These are phyloP conservation scores for Botrytis byssoidea DNA, from an alignment of 2,329 filamentous ascomycete species.

Conservation along the genomic window DNA sequence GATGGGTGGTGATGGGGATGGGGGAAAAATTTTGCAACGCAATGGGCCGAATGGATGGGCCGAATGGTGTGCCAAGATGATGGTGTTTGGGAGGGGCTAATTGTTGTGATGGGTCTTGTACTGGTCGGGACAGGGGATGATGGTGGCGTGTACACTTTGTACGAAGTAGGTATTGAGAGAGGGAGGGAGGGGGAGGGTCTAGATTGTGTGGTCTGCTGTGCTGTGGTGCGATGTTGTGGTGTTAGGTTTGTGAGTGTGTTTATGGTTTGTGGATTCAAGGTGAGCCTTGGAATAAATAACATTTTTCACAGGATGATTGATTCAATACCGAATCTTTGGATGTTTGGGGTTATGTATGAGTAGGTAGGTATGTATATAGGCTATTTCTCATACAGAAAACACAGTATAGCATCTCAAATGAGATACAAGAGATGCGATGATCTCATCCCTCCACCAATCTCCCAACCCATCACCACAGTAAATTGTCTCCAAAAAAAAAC, in stretches of 20 bases:
- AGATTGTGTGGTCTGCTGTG: not conserved
- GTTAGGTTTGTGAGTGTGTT: not conserved
- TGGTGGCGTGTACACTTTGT: not conserved
- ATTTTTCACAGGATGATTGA: not conserved
- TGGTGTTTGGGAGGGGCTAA: not conserved
- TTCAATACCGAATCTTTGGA: not conserved
- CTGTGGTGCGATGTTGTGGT: not conserved
- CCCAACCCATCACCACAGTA: not conserved
- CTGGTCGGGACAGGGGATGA: not conserved
- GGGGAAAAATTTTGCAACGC: not conserved
- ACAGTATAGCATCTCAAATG: not conserved
- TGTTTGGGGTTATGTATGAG: fast-evolving
- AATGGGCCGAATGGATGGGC: not conserved
- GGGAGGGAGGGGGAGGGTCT: not conserved
- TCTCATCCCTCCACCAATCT: not conserved
- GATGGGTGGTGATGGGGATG: not conserved
- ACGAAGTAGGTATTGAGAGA: not conserved
- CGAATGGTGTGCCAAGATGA: not conserved
- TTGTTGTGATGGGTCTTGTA: not conserved
- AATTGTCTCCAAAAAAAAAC: not conserved
- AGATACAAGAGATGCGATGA: not conserved
- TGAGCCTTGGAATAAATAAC: not conserved
- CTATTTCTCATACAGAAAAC: not conserved
- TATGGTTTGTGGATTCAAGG: not conserved
- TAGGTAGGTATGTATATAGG: too few relatives aligned